Evolutionary conservation across 768 basidiomycete genomes (phyloP), one percentile per base, ranked within the genome.

Genomic region (Plicaturopsis crispa): DNA sequence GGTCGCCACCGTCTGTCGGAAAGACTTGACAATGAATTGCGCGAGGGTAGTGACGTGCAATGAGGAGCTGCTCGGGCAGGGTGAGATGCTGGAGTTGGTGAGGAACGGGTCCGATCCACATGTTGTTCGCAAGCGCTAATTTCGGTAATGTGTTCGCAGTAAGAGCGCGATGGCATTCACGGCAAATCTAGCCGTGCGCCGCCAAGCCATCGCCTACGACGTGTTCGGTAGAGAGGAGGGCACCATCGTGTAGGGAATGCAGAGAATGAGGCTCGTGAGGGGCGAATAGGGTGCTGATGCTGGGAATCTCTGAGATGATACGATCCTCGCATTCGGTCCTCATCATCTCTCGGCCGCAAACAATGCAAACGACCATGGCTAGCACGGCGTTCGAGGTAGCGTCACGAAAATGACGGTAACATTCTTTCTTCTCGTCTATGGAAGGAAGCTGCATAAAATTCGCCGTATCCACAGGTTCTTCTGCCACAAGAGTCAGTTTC

Each of bases 101-200:
- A 0, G 66, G 67, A 3, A 57, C 37, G 0, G 42, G 5, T 6
- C 67, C 67, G 16, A 66, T 53, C 67, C 65, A 70, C 23, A 69
- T 31, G 5, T 53, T 48, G 38, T 68, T 70, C 6, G 61, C 55
- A 2, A 60, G 43, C 1, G 57, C 43, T 10, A 40, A 38, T 7
- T 23, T 28, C 11, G 52, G 52, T 8, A 38, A 43, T 3, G 28
- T 36, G 10, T 41, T 21, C 22, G 35, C 35, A 7, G 21, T 19
- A 16, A 36, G 35, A 6, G 35, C 18, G 6, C 21, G 16, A 23
- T 19, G 21, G 21, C 35, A 36, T 21, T 36, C 35, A 4, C 7
- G n/a, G 18, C 35, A 36, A 8, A 36, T 14, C 21, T n/a, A 19
- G n/a, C 16, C 35, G 6, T 13, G n/a, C 6, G 35, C 35, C 5